Conservation (phyloP, 2,329 filamentous ascomycete species). For the Hymenoscyphus fraxineus region DNA sequence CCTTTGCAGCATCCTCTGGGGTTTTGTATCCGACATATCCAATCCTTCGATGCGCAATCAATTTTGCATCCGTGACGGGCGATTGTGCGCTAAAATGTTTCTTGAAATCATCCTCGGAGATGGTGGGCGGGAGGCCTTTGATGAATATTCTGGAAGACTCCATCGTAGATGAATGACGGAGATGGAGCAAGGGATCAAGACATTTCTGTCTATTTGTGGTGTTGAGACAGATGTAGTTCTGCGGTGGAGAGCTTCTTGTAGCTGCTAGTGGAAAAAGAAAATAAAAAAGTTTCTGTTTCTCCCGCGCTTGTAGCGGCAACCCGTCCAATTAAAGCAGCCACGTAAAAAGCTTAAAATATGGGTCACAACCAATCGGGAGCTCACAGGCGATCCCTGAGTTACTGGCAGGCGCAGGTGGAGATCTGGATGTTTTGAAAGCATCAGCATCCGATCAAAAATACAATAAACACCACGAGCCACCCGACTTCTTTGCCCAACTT, state of each 20-base stretch:
- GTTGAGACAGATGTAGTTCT: background rate
- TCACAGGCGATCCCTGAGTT: background rate
- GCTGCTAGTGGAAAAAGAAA: background rate
- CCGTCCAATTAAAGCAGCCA: background rate
- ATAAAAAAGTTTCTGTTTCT: conserved; percentile 4
- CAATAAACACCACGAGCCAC: no score
- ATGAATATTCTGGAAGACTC: conserved; percentile 68
- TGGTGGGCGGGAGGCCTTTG: conserved; percentile 78
- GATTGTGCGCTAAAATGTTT: conserved; percentile 79
- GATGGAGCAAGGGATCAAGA: background rate
- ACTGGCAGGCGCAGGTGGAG: no score
- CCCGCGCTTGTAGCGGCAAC: background rate
- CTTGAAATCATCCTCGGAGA: conserved; percentile 79
- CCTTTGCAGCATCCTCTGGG: conserved; percentile 71
- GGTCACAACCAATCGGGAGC: background rate
- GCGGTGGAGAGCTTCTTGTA: background rate
- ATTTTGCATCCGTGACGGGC: conserved; percentile 84
- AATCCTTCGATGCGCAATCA: conserved; percentile 84
- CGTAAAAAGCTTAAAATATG: background rate
- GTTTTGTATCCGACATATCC: conserved; percentile 94
- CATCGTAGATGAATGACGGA: conserved; percentile 16
- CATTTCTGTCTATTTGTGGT: background rate
- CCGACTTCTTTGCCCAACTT: no score
- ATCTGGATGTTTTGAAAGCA: no score
- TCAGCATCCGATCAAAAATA: no score